Evolutionary conservation across 352 stramenopile species (phyloP).

Genomic region (Globisporangium uncinulatum): DNA sequence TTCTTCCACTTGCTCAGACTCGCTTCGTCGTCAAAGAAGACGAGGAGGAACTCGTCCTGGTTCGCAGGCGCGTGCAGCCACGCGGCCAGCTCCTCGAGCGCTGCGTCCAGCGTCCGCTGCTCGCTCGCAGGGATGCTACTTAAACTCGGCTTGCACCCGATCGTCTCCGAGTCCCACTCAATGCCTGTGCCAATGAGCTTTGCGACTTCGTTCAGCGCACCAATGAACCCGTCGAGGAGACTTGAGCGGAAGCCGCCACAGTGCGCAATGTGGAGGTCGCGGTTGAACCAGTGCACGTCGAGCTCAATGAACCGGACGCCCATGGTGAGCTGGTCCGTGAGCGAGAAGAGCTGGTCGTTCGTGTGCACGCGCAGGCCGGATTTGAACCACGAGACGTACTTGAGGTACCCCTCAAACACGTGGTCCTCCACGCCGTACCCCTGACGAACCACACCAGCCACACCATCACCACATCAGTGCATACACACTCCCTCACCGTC

Average conservation of each 20-base stretch:
- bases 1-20: slow-evolving; percentile 81
- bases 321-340: slow-evolving; percentile 66
- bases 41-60: slow-evolving; percentile 64
- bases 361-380: slow-evolving; percentile 47
- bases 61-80: slow-evolving; percentile 58
- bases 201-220: slow-evolving; percentile 55
- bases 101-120: slow-evolving; percentile 38
- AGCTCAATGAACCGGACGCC: slow-evolving; percentile 63
- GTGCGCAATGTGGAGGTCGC: slow-evolving; percentile 59
- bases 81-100: slow-evolving; percentile 40
- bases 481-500: neutral
- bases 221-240: slow-evolving; percentile 58
- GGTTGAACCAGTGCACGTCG: slow-evolving; percentile 66
- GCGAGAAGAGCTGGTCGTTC: slow-evolving; percentile 58
- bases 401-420: slow-evolving; percentile 50
- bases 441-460: slow-evolving; percentile 12
- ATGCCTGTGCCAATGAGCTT: slow-evolving; percentile 50
- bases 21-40: slow-evolving; percentile 82
- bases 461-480: neutral
- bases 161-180: slow-evolving; percentile 63
- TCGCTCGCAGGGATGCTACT: slow-evolving; percentile 60
- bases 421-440: slow-evolving; percentile 64
- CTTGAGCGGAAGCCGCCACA: slow-evolving; percentile 55
- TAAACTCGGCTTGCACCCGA: slow-evolving; percentile 63
- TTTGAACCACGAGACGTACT: slow-evolving; percentile 59